Evolutionary conservation across 805 yeast genomes (phyloP).

Genomic region (Jamesozyma spencerorum): DNA sequence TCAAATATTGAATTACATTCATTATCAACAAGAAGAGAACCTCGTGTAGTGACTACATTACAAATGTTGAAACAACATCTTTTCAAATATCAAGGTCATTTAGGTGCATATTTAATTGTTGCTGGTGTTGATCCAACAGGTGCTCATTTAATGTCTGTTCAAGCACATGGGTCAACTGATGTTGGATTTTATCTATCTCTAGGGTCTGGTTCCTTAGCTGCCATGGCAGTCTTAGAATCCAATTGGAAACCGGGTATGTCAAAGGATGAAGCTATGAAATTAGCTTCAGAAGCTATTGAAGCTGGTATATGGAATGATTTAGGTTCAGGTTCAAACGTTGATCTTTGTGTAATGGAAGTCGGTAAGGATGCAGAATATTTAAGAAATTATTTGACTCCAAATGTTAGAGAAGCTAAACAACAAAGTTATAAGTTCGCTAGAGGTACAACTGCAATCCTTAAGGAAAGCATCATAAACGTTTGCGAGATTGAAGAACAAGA

Average conservation of each 20-base stretch:
- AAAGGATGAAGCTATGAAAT: constrained; percentile 81
- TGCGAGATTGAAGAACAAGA: constrained; percentile 63
- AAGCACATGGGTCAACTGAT: constrained; percentile 97
- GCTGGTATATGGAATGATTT: constrained; percentile 99
- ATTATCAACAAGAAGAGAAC: constrained; percentile 72
- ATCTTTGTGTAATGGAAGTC: constrained; percentile 90
- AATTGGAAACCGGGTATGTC: constrained; percentile 72
- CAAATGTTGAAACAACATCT: constrained; percentile 91
- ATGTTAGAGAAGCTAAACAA: constrained; percentile 73
- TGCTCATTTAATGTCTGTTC: constrained; percentile 82
- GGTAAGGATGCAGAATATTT: constrained; percentile 79
- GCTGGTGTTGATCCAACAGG: constrained; percentile 98
- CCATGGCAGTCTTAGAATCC: constrained; percentile 93
- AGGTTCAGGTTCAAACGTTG: constrained; percentile 98
- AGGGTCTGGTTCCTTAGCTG: constrained; percentile 96
- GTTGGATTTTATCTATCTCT: constrained; percentile 86
- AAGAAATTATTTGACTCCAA: constrained; percentile 88
- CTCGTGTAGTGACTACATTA: constrained; percentile 87
- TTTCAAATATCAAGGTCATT: constrained; percentile 93
- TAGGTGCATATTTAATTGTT: constrained; percentile 96
- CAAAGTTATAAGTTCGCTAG: constrained; percentile 76
- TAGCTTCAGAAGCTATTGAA: constrained; percentile 88
- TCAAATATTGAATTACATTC: constrained; percentile 88
- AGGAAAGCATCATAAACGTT: constrained; percentile 53
- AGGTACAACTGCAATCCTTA: constrained; percentile 88